Conservation (phyloP, 805 yeast species). For the Candida schatavii region DNA sequence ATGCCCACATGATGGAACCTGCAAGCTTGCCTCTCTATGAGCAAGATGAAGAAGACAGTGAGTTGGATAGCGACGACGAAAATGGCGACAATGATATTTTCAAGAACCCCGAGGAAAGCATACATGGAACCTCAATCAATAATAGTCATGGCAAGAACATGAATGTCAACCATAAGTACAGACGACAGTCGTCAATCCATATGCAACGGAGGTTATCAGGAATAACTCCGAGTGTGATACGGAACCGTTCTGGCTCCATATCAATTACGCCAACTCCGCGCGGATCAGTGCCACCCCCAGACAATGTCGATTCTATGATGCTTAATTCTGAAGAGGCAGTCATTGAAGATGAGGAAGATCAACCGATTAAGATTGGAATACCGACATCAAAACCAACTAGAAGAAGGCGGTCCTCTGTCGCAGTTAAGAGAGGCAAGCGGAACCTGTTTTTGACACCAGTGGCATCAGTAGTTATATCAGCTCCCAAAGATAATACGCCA, state of each 20-base stretch:
- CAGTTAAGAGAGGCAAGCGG: conserved; percentile 6
- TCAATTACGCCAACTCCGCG: conserved; percentile 18
- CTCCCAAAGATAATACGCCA: conserved; percentile 12
- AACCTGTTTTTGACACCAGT: conserved; percentile 1
- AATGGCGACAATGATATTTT: conserved; percentile 30
- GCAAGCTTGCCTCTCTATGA: too few relatives aligned
- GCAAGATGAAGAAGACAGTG: background rate
- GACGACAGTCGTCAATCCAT: conserved; percentile 28
- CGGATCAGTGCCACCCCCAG: conserved; percentile 13
- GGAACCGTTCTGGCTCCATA: conserved; percentile 29
- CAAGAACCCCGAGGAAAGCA: conserved; percentile 20
- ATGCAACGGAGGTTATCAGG: conserved; percentile 37
- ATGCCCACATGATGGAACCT: too few relatives aligned
- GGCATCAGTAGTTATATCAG: background rate
- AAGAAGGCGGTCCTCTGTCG: conserved; percentile 27
- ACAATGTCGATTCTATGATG: conserved; percentile 2
- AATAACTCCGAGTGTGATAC: conserved; percentile 21
- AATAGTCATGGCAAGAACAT: background rate
- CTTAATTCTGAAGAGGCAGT: background rate
- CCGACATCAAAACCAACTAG: conserved; percentile 29
- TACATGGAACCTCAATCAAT: conserved; percentile 1
- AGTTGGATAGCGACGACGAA: conserved; percentile 15
- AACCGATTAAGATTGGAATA: conserved; percentile 30
- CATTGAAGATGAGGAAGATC: background rate
- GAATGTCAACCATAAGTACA: conserved; percentile 7